Evolutionary conservation across 306 rosid species (phyloP), one percentile per base, ranked within the genome.

Genomic region (Prunus mongolica): DNA sequence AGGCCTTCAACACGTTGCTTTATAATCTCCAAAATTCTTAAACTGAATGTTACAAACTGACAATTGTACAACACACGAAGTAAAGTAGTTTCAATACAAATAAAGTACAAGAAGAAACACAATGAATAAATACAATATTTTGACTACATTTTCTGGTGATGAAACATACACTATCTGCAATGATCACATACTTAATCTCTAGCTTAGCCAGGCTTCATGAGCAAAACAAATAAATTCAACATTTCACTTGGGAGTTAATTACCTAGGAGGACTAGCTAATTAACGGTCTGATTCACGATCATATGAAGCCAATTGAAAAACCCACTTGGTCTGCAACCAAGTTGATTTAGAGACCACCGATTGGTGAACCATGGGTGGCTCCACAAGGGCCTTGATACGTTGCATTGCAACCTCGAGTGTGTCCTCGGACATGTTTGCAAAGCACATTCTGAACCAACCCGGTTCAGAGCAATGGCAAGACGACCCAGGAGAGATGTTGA

Each of bases 401-500:
- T 30, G 47, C 82, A 94, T 84, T 13, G 98, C 96, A 44, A 90
- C 82, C 65, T 38, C 65, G 5, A 94, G 82, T 0, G 96, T 86
- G 32, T 87, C 86, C 65, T 90, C 86, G 4, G 96, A 85, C 88
- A 94, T 85, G 61, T 94, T 90, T 6, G 98, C 93, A 72, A 90
- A 94, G 82, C 98, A 94, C 46, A 94, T 41, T 55, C 98, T 80
- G 67, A 94, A 94, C 98, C 98, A 94, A 3, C 98, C 98, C 0
- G 98, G 96, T 76, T 94, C 97, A 27, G 83, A 71, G 74, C 98
- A 94, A 27, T 94, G 97, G 58, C 90, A 94, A 56, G 98, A 89
- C 16, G 93, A 85, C 0, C 97, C 97, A 0, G 98, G 91, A 1
- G 97, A 94, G 49, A 94, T 82, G 73, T 94, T 94, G 76, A 94